phyloP scores from a whole-genome alignment of 106 monocot genomes.

The Platanthera guangdongensis region DNA sequence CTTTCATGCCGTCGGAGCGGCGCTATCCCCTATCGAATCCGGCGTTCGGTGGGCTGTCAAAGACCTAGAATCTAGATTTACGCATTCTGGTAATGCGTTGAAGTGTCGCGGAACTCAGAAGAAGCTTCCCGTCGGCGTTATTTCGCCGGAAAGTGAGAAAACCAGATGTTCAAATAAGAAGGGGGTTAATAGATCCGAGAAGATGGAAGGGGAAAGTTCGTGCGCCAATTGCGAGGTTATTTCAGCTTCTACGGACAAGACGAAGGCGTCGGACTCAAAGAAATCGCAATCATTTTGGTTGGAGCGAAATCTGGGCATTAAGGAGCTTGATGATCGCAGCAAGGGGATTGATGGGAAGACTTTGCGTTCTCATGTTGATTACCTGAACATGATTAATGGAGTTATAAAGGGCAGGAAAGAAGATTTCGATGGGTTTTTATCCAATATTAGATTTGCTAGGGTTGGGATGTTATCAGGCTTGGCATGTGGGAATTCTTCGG shows the following conservation, averaged over 20 bases:
- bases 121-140: neutral
- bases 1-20: conserved; percentile 16
- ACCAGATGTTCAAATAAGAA: conserved; percentile 7
- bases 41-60: conserved; percentile 18
- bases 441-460: conserved; percentile 2
- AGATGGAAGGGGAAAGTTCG: conserved; percentile 17
- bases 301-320: conserved; percentile 20
- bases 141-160: conserved; percentile 6
- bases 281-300: conserved; percentile 11
- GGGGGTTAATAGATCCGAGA: neutral
- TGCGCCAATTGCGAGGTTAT: conserved; percentile 20
- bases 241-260: neutral
- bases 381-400: neutral
- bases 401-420: neutral
- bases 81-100: neutral
- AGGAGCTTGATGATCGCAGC: neutral
- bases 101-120: neutral
- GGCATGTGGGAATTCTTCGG: conserved; percentile 18
- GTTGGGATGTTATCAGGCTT: conserved; percentile 14
- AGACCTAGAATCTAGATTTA: conserved; percentile 21
- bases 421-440: conserved; percentile 4
- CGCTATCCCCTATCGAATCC: conserved; percentile 26
- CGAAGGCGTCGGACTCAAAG: neutral
- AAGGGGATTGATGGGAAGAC: neutral
- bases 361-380: neutral